Conservation (phyloP, 2,329 filamentous ascomycete species). For the Colletotrichum tofieldiae region DNA sequence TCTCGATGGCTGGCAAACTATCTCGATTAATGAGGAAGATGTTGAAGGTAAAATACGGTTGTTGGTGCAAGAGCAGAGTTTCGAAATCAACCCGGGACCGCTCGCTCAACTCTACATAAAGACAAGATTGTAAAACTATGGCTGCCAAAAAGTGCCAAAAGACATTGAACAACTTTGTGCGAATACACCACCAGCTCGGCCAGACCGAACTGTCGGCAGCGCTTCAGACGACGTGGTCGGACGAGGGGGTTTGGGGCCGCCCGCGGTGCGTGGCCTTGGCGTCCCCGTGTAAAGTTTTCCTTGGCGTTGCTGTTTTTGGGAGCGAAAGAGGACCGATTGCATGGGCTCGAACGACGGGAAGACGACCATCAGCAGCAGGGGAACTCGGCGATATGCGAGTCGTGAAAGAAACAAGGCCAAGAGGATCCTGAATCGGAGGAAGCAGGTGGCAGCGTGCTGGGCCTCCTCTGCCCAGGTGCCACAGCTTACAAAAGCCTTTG, state of each 20-base stretch:
- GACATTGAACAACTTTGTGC: not conserved
- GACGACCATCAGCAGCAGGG: not conserved
- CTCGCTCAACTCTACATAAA: not conserved
- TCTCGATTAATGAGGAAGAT: not conserved
- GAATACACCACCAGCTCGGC: not conserved
- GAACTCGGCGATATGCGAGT: not conserved
- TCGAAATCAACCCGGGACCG: not conserved
- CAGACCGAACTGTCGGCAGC: constrained; percentile 1
- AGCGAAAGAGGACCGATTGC: not conserved
- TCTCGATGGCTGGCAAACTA: not conserved
- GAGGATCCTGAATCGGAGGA: not conserved
- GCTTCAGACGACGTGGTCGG: constrained; percentile 32
- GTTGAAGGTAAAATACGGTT: not conserved
- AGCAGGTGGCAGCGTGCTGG: not conserved
- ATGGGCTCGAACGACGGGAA: not conserved
- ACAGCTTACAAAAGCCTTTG: not conserved
- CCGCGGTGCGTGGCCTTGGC: not conserved
- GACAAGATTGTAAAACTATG: too few relatives aligned
- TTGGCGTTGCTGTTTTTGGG: constrained; percentile 8
- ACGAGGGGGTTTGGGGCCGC: not conserved
- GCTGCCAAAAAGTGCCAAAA: not conserved
- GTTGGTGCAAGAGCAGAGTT: not conserved
- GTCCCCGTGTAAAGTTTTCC: not conserved
- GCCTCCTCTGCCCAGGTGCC: not conserved
- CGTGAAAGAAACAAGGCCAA: not conserved